Percentiles rank a stretch among this genome's conserved stretches.
Evolutionary conservation across 352 stramenopile species (phyloP).

Genomic region (Pelagophyceae sp.): DNA sequence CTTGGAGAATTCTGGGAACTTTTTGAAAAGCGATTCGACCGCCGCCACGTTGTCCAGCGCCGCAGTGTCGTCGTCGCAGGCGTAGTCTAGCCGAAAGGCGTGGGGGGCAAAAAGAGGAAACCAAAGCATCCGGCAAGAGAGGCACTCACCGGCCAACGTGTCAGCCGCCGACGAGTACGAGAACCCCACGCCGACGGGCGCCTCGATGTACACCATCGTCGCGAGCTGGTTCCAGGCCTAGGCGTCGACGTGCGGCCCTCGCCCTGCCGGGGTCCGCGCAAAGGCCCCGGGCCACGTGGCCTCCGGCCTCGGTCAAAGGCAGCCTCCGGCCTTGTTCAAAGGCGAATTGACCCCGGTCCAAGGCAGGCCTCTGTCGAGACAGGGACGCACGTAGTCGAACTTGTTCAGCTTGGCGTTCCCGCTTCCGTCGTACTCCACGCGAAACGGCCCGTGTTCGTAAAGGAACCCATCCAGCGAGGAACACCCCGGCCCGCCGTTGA

Average conservation of each 20-base stretch:
- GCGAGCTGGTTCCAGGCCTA: conserved; percentile 49
- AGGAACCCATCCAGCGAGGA: conserved; percentile 67
- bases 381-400: no score
- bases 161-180: conserved; percentile 37
- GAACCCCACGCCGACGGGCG: conserved; percentile 50
- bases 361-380: no score
- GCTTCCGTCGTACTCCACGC: conserved; percentile 32
- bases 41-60: conserved; percentile 61
- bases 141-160: no score
- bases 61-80: conserved; percentile 56
- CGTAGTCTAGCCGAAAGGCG: conserved; percentile 42
- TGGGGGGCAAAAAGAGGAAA: no score
- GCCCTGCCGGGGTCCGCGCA: no score
- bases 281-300: no score
- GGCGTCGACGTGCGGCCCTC: no score
- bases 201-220: conserved; percentile 53
- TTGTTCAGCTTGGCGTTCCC: no score
- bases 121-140: no score
- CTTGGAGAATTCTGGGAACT: conserved; percentile 60
- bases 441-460: conserved; percentile 51
- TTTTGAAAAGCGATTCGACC: conserved; percentile 62
- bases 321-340: no score
- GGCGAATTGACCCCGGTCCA: no score
- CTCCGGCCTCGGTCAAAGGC: no score
- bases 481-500: conserved; percentile 77